Conservation (phyloP, 805 yeast genomes). For the Wickerhamiella cacticola region DNA sequence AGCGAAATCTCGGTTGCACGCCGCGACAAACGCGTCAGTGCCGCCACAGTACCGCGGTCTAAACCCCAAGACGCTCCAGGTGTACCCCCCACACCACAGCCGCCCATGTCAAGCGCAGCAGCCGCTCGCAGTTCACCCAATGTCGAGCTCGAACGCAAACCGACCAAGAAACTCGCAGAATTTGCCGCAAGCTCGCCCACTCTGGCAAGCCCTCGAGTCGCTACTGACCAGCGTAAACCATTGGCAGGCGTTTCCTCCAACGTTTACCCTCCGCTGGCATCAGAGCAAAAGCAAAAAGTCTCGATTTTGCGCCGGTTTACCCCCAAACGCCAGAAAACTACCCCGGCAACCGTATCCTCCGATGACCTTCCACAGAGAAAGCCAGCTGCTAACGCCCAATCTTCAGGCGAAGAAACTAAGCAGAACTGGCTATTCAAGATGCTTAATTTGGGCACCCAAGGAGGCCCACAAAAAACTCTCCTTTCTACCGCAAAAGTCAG, state of each 20-base stretch:
- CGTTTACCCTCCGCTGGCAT: conserved; percentile 6
- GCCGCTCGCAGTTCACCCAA: neutral
- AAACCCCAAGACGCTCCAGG: neutral
- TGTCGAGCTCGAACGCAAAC: conserved; percentile 4
- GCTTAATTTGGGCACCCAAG: conserved; percentile 16
- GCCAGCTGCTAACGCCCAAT: neutral
- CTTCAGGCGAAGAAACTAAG: conserved; percentile 20
- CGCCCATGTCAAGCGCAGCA: neutral
- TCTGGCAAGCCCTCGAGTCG: neutral
- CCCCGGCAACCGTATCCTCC: conserved; percentile 4
- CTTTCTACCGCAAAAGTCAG: conserved; percentile 23
- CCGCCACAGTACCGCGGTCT: neutral
- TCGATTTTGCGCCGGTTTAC: conserved; percentile 15
- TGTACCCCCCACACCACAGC: neutral
- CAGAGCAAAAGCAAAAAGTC: conserved; percentile 8
- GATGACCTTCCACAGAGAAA: neutral
- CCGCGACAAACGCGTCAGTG: conserved; percentile 6
- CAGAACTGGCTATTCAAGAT: conserved; percentile 32
- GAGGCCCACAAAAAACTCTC: conserved; percentile 21
- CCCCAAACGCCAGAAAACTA: conserved; percentile 6
- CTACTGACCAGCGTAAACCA: conserved; percentile 6
- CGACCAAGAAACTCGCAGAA: conserved; percentile 6
- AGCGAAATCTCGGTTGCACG: conserved; percentile 9
- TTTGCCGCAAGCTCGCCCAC: conserved; percentile 5
- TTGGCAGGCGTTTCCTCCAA: conserved; percentile 11